These are phyloP conservation scores for Claviceps arundinis DNA, from an alignment of 2,329 filamentous ascomycete genomes.

Conservation along the genomic window DNA sequence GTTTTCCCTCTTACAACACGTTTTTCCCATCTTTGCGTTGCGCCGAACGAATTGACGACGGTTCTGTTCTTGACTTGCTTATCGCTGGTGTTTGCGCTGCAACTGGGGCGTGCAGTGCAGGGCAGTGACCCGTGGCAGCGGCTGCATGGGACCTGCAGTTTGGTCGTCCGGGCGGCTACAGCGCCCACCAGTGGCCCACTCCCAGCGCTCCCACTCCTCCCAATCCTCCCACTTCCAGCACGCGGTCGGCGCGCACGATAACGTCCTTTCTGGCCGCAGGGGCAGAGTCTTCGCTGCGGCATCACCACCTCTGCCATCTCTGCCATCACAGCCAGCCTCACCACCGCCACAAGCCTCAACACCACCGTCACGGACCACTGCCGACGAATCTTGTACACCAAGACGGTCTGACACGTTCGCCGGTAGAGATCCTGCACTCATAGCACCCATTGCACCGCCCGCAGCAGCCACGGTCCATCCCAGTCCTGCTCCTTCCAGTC, in stretches of 20 bases:
- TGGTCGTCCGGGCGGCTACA: slow-evolving; percentile 5
- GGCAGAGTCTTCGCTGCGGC: not conserved
- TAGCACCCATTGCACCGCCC: not conserved
- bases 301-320: not conserved
- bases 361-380: not conserved
- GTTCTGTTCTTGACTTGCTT: no score
- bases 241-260: not conserved
- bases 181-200: not conserved
- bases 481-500: not conserved
- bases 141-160: not conserved
- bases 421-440: no score
- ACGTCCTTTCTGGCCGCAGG: not conserved
- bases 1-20: no score
- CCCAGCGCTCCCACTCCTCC: not conserved
- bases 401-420: not conserved
- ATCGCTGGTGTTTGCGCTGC: not conserved
- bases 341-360: not conserved
- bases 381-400: not conserved
- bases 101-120: not conserved
- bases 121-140: not conserved
- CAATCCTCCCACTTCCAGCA: no score
- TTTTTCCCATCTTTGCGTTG: no score
- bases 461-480: not conserved
- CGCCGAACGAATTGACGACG: no score
- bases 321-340: no score